Evolutionary conservation across 768 basidiomycete species (phyloP).

Genomic region (Phlebiopsis gigantea): DNA sequence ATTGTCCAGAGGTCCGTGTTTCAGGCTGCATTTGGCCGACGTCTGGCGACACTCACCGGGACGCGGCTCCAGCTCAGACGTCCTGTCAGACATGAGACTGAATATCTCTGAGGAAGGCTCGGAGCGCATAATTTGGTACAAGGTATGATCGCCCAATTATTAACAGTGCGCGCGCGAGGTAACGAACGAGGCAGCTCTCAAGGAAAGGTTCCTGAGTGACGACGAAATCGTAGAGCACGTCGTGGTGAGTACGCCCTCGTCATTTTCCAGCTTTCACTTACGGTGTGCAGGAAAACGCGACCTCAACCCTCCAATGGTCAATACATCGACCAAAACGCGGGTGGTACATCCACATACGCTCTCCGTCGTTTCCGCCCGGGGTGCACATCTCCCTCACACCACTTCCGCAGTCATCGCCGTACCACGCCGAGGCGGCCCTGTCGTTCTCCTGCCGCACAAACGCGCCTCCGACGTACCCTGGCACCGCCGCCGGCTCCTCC

Average conservation of each 20-base stretch:
- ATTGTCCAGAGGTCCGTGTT: conserved; percentile 10
- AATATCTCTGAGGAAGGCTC: conserved; percentile 57
- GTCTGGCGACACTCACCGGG: not conserved
- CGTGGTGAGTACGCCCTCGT: conserved; percentile 42
- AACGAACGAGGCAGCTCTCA: conserved; percentile 14
- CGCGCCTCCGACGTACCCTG: conserved; percentile 1
- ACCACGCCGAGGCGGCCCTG: conserved; percentile 28
- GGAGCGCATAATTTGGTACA: conserved; percentile 65
- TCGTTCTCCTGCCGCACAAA: conserved; percentile 32
- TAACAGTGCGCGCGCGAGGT: conserved; percentile 2
- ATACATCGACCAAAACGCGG: conserved; percentile 77
- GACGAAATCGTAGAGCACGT: conserved; percentile 73
- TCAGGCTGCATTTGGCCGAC: not conserved
- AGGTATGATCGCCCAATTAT: conserved; percentile 36
- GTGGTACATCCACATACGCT: conserved; percentile 78
- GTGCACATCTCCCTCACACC: conserved; percentile 32
- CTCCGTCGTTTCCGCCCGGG: conserved; percentile 62
- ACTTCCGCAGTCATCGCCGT: conserved; percentile 25
- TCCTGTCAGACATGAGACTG: conserved; percentile 62
- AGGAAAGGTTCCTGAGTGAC: conserved; percentile 73
- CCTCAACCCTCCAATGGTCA: conserved; percentile 62
- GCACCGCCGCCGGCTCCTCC: conserved; percentile 9
- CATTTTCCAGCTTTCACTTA: not conserved
- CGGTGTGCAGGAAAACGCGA: conserved; percentile 54
- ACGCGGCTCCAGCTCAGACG: conserved; percentile 53